A percentile compares a stretch with the other conserved stretches of the same genome.
Evolutionary conservation across 2,329 filamentous ascomycete species (phyloP).

Genomic region (Sporothrix luriei): DNA sequence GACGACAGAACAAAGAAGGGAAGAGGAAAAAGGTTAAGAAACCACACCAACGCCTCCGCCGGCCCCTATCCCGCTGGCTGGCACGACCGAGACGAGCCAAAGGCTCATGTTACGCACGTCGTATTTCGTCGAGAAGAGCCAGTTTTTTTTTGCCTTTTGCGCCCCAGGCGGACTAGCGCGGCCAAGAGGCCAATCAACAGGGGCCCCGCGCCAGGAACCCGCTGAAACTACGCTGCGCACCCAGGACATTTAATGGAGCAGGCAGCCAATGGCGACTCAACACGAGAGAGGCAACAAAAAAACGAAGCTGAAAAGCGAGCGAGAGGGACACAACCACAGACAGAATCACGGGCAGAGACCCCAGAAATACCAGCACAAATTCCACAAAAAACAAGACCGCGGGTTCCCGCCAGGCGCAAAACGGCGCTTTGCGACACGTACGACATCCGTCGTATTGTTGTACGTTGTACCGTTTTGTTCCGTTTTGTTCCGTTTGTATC

Average conservation of each 20-base stretch:
- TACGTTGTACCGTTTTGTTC: background rate
- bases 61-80: background rate
- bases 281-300: background rate
- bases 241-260: no score
- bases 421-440: slow-evolving; percentile 1
- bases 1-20: no score
- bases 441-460: background rate
- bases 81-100: background rate
- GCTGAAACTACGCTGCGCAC: background rate
- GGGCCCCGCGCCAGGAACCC: background rate
- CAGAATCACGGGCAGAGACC: background rate
- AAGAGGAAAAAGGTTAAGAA: slow-evolving; percentile 4
- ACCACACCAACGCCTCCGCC: slow-evolving; percentile 20
- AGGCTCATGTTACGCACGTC: no score
- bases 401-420: background rate
- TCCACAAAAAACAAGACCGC: background rate
- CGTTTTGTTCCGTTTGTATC: background rate
- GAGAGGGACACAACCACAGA: background rate
- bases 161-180: slow-evolving; percentile 4
- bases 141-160: background rate
- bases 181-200: slow-evolving; percentile 16
- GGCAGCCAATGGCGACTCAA: slow-evolving; percentile 16
- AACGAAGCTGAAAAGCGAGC: background rate
- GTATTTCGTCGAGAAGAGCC: background rate
- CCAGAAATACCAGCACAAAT: slow-evolving; percentile 7